Evolutionary conservation across 2,329 filamentous ascomycete species (phyloP), one percentile per base, ranked within the genome.

Genomic region (Chaetomiaceae sp.): DNA sequence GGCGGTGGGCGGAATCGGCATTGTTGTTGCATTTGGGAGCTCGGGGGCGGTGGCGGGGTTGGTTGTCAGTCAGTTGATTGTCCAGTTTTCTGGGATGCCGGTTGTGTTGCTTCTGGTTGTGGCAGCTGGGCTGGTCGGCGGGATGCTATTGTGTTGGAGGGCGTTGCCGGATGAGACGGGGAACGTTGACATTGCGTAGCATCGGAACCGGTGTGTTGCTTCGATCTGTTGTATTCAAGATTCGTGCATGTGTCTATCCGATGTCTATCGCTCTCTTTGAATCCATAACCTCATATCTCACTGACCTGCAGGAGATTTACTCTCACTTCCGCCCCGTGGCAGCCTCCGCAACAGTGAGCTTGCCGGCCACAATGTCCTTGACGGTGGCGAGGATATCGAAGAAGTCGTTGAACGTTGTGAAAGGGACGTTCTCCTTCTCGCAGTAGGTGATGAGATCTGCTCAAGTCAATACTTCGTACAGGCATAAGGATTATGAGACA

Each of bases 351-450:
- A 62, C 59, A 29, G 52, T 59, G 25, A 63, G 34, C 42, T 59
- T 60, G 33, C 64, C 62, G 1, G 47, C 56, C 14, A 53, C 58
- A 40, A 64, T 64, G 37, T 59, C 51, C 58, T 64, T 61, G 11
- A 65, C 58, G 6, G 59, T 62, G 19, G 51, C 58, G 19, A 59
- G 58, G 44, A 65, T 65, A 38, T 84, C 82, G 6, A 81, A 81
- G 83, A 92, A 96, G 73, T 91, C 84, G 64, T 88, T 78, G 68
- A 96, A 96, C 3, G 88, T 84, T 14, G 89, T 92, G 69, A 95
- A 96, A 0, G 91, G 91, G 19, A 95, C 85, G 9, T 87, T 82
- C 69, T 95, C 84, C 51, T 83, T 84, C 63, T 91, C 86, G 68
- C 92, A 96, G 73, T 89, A 96, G 14, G 80, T 83, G 59, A 96